Evolutionary conservation across 352 stramenopile species (phyloP), one percentile per base, ranked within the genome.

Genomic region (Phytophthora tubulina): DNA sequence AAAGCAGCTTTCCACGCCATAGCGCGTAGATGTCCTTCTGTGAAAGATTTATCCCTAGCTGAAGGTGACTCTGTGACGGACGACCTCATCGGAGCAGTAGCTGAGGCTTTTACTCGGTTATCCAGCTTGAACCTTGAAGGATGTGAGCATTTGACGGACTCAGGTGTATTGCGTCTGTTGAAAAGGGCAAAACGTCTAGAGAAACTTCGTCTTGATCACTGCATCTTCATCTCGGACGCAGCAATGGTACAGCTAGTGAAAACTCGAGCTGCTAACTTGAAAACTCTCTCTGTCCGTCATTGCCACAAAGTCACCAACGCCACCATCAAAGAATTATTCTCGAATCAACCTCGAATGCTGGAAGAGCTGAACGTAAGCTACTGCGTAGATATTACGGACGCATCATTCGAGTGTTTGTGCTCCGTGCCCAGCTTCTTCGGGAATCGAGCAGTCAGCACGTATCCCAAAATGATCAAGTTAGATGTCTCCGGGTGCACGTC

Each of bases 101-200:
- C 81, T 7, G 56, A 68, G 1, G 63, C 58, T 8, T 86, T 94
- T 45, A 50, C 75, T 1, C 58, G 52, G 3, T 65, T 96, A 14
- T 75, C 64, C 3, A 70, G 44, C 15, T 56, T 96, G 11, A 74
- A 90, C 41, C 39, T 94, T 2, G 73, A 69, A 7, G 75, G 75
- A 1, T 96, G 88, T 45, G 48, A 60, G 5, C 63, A 73, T n/a
- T 39, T 94, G n/a, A 96, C 86, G 0, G 81, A 96, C 44, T 67
- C 72, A 3, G 81, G 75, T 0, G 21, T 94, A 5, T 6, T 68
- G 0, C 50, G 86, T 3, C 17, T 91, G 6, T 6, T 79, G n/a
- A 92, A 89, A 69, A 79, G 70, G 32, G 30, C 50, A 1, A 75
- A 56, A 30, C 68, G 48, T 2, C 63, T 94, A 0, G 65, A 85